phyloP scores from a whole-genome alignment of 331 rosid species.

The Cydonia oblonga region DNA sequence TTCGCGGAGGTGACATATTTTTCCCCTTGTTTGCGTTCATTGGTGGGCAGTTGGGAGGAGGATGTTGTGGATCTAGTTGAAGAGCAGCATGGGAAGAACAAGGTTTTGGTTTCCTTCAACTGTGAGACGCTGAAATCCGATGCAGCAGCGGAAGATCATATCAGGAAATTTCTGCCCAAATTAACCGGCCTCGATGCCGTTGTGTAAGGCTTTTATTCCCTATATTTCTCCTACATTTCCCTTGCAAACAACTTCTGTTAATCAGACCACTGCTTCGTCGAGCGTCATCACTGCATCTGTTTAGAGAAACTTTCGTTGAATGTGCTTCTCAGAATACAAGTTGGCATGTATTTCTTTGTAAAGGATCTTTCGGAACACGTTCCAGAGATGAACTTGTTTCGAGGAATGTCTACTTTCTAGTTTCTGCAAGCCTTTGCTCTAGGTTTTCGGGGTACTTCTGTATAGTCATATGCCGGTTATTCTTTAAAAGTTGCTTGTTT shows the following conservation, averaged over 20 bases:
- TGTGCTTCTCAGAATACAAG: not conserved
- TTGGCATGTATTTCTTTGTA: not conserved
- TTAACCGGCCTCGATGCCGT: slow-evolving; percentile 80
- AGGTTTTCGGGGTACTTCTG: not conserved
- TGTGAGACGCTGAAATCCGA: slow-evolving; percentile 84
- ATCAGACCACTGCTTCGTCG: not conserved
- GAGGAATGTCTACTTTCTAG: not conserved
- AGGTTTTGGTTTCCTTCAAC: slow-evolving; percentile 48
- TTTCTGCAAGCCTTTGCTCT: not conserved
- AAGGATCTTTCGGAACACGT: not conserved
- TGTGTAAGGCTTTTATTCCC: slow-evolving; percentile 18
- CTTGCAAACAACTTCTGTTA: not conserved
- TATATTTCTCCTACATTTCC: not conserved
- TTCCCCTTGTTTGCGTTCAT: slow-evolving; percentile 11
- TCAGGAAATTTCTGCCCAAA: slow-evolving; percentile 75
- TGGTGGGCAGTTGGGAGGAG: slow-evolving; percentile 69
- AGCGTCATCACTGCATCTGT: not conserved
- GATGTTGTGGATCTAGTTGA: slow-evolving; percentile 63
- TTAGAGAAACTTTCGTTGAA: not conserved
- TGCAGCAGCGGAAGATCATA: slow-evolving; percentile 80
- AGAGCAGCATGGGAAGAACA: slow-evolving; percentile 49
- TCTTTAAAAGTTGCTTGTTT: not conserved
- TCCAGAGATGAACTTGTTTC: not conserved
- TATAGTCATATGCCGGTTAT: not conserved
- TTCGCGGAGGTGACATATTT: not conserved